Conservation (phyloP, 495 filamentous ascomycete species). For the Collariella sp. region DNA sequence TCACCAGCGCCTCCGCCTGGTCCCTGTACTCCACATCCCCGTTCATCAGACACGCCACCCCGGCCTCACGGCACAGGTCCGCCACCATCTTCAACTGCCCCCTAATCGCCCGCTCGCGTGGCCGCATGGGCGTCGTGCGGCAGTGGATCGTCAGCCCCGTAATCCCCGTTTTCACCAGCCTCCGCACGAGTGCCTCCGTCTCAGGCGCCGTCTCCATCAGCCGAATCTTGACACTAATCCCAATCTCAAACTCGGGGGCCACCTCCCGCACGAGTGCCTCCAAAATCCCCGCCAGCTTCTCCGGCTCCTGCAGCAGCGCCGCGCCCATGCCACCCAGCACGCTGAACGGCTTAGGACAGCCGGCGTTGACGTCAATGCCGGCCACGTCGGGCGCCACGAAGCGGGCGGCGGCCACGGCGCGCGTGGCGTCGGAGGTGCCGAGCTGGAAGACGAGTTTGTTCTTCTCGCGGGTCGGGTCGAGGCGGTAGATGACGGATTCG, state of each 20-base stretch:
- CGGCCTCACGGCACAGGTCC: conserved; percentile 64
- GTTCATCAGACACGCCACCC: conserved; percentile 89
- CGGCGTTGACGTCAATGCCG: conserved; percentile 94
- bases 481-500: conserved; percentile 72
- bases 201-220: conserved; percentile 65
- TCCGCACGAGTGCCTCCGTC: conserved; percentile 65
- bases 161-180: conserved; percentile 75
- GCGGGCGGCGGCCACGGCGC: conserved; percentile 73
- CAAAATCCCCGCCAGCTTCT: conserved; percentile 72
- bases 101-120: conserved; percentile 75
- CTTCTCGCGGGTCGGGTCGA: conserved; percentile 67
- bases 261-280: conserved; percentile 72
- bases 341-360: conserved; percentile 93
- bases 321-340: conserved; percentile 92
- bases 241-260: conserved; percentile 64
- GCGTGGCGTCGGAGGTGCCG: conserved; percentile 70
- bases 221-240: conserved; percentile 92
- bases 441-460: conserved; percentile 79
- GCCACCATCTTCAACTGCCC: conserved; percentile 76
- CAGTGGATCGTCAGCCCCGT: conserved; percentile 89
- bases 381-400: conserved; percentile 78
- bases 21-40: conserved; percentile 72
- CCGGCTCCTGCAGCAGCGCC: conserved; percentile 73
- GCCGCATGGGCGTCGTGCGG: conserved; percentile 91
- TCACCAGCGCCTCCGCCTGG: conserved; percentile 56